These are phyloP conservation scores for Boechera stricta DNA, from an alignment of 345 rosid genomes.

Conservation along the genomic window DNA sequence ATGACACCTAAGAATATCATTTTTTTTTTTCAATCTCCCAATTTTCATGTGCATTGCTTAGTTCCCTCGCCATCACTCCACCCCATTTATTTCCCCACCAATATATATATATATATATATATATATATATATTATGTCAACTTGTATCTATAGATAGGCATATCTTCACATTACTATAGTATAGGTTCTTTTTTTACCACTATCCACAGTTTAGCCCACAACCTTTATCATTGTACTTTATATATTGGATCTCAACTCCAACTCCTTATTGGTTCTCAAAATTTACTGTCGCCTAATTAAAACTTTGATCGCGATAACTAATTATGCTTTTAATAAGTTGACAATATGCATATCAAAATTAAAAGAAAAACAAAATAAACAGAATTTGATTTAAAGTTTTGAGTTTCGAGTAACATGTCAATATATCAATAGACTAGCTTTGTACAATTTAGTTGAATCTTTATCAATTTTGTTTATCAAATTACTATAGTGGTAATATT, in stretches of 20 bases:
- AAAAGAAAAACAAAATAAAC: neutral
- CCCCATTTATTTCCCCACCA: constrained; percentile 43
- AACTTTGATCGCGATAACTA: neutral
- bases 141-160: constrained; percentile 11
- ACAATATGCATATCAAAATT: neutral
- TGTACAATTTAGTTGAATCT: neutral
- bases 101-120: constrained; percentile 1
- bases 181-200: constrained; percentile 27
- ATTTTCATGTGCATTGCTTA: constrained; percentile 46
- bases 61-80: constrained; percentile 50
- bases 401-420: neutral
- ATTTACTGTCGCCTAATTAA: neutral
- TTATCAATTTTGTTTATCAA: neutral
- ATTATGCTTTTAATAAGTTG: neutral
- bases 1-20: constrained; percentile 18
- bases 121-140: constrained; percentile 16
- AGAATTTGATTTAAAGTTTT: neutral
- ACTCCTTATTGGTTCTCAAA: neutral
- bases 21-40: constrained; percentile 20
- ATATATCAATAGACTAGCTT: neutral
- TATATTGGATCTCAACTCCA: constrained; percentile 9
- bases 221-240: neutral
- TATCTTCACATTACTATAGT: constrained; percentile 26
- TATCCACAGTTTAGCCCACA: constrained; percentile 31
- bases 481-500: neutral